Evolutionary conservation across 208 protist genomes (phyloP).

Genomic region (Balamuthia mandrillaris): DNA sequence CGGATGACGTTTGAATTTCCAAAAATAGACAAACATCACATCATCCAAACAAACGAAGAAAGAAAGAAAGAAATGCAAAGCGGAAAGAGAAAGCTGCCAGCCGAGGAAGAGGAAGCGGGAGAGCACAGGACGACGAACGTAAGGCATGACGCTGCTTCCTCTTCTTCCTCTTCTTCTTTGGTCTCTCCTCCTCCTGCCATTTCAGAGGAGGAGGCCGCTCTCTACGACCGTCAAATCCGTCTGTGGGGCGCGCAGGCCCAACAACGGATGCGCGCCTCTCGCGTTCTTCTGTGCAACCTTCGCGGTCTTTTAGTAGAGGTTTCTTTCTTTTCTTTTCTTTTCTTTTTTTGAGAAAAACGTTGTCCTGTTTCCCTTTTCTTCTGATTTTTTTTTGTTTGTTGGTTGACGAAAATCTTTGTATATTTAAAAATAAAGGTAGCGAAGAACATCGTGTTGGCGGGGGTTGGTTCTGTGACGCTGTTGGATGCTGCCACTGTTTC

Average conservation of each 20-base stretch:
- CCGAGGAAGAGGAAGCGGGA: no score
- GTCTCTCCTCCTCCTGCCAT: no score
- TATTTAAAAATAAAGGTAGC: neutral
- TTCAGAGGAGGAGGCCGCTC: conserved; percentile 25
- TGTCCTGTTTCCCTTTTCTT: neutral
- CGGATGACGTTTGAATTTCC: no score
- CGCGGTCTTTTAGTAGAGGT: neutral
- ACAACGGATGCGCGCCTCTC: neutral
- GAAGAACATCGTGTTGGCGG: conserved; percentile 17
- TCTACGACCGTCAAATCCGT: conserved; percentile 35
- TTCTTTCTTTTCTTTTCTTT: neutral
- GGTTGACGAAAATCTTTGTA: neutral
- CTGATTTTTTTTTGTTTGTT: neutral
- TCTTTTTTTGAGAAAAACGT: neutral
- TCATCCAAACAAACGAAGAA: no score
- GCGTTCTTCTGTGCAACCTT: neutral
- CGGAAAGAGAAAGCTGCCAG: no score
- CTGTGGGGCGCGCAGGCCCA: conserved; percentile 27
- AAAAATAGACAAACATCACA: no score
- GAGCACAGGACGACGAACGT: no score
- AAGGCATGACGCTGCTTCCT: no score
- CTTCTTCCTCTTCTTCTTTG: no score
- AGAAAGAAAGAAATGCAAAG: no score
- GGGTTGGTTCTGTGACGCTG: conserved; percentile 3
- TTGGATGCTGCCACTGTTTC: neutral